Conservation (phyloP, 2,329 filamentous ascomycete genomes). For the Sarocladium strictum region DNA sequence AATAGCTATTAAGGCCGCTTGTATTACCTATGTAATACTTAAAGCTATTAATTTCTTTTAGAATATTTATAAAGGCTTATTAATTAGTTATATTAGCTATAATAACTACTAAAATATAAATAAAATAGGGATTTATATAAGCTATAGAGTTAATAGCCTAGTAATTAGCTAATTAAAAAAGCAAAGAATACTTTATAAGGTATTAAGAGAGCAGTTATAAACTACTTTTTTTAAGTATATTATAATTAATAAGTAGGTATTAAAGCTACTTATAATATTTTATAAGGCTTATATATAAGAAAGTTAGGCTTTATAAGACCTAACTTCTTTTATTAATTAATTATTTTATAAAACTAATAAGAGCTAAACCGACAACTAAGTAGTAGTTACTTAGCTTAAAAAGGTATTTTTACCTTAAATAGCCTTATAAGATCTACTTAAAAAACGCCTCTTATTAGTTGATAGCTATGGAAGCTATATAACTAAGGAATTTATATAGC, state of each 20-base stretch:
- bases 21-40: background rate
- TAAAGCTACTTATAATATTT: background rate
- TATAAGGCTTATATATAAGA: background rate
- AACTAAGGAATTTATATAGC: background rate
- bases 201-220: background rate
- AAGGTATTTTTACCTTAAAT: background rate
- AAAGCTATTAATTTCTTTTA: background rate
- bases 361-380: background rate
- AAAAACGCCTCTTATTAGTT: background rate
- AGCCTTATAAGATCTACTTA: background rate
- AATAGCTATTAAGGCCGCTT: background rate
- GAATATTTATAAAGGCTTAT: constrained; percentile 6
- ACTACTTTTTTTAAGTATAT: background rate
- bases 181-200: background rate
- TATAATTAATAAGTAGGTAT: background rate
- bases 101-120: constrained; percentile 1
- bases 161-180: background rate
- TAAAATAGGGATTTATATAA: constrained; percentile 1
- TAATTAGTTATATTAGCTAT: background rate
- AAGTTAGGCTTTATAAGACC: background rate
- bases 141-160: background rate
- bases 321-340: background rate
- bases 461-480: background rate
- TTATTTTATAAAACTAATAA: background rate
- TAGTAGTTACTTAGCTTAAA: background rate